Evolutionary conservation across 2,329 filamentous ascomycete species (phyloP).

Genomic region (Colletotrichum brevisporum): DNA sequence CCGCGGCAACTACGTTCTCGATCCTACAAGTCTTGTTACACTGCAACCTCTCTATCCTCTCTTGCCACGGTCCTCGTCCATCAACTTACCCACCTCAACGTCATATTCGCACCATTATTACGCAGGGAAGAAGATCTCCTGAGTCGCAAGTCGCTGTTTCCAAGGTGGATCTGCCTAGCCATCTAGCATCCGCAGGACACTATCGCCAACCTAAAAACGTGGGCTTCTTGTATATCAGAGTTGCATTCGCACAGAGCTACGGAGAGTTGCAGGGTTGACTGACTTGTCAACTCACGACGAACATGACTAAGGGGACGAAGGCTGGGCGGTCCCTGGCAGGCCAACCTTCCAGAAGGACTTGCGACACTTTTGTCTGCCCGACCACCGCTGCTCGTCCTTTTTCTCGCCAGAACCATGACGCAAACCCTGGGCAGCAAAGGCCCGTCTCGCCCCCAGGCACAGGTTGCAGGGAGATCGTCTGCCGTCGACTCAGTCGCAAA

Average conservation of each 20-base stretch:
- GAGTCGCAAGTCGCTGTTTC: conserved; percentile 21
- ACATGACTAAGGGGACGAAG: conserved; percentile 9
- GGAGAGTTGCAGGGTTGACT: conserved; percentile 12
- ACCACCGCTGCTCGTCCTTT: conserved; percentile 7
- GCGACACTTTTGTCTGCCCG: conserved; percentile 11
- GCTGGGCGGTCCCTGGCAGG: conserved; percentile 10
- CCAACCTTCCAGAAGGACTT: conserved; percentile 5
- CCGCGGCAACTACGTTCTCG: conserved; percentile 6
- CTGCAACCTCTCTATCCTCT: not conserved
- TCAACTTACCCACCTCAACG: conserved; percentile 5
- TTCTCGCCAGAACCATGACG: conserved; percentile 27
- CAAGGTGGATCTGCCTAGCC: conserved; percentile 10
- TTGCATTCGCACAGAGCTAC: conserved; percentile 16
- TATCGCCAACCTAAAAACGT: conserved; percentile 27
- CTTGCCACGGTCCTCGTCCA: not conserved
- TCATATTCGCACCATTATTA: conserved; percentile 24
- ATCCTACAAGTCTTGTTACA: not conserved
- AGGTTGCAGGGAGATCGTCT: conserved; percentile 25
- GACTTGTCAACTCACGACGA: conserved; percentile 17
- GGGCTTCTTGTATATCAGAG: not conserved
- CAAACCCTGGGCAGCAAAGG: conserved; percentile 14
- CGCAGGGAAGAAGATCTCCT: conserved; percentile 7
- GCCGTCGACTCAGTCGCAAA: conserved; percentile 23
- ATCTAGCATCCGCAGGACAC: conserved; percentile 8
- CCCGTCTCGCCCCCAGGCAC: not conserved